Percentiles rank a stretch among this genome's conserved stretches.
phyloP scores from a whole-genome alignment of 768 basidiomycete species.

The Amanita inopinata region DNA sequence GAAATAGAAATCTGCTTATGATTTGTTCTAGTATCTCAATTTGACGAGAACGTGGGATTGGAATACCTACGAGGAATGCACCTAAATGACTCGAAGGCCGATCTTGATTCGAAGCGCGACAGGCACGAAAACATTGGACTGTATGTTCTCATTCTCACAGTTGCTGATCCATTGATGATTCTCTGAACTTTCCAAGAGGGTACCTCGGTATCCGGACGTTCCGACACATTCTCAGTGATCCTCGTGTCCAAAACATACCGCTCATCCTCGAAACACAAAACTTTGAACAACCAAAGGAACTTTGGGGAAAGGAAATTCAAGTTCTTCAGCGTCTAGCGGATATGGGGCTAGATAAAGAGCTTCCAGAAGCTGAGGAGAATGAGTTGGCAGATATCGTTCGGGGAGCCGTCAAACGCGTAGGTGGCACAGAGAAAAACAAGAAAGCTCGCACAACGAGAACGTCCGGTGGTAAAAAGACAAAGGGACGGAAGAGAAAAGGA shows the following conservation, averaged over 20 bases:
- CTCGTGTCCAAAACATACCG: slow-evolving; percentile 58
- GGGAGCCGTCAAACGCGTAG: not conserved
- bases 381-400: slow-evolving; percentile 4
- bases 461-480: not conserved
- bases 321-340: slow-evolving; percentile 25
- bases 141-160: slow-evolving; percentile 29
- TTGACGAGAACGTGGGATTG: slow-evolving; percentile 61
- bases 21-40: slow-evolving; percentile 43
- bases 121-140: slow-evolving; percentile 80
- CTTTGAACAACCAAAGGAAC: slow-evolving; percentile 46
- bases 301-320: slow-evolving; percentile 69
- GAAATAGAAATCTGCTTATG: not conserved
- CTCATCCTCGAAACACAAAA: slow-evolving; percentile 78
- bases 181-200: slow-evolving; percentile 35
- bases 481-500: not conserved
- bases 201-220: slow-evolving; percentile 57
- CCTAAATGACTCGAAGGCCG: slow-evolving; percentile 73
- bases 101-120: slow-evolving; percentile 57
- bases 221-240: slow-evolving; percentile 56
- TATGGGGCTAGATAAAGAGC: not conserved
- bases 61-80: slow-evolving; percentile 77
- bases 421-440: not conserved
- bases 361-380: slow-evolving; percentile 1
- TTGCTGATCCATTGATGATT: not conserved
- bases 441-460: slow-evolving; percentile 1